Evolutionary conservation across 768 basidiomycete genomes (phyloP).

Genomic region (Naganishia friedmannii): DNA sequence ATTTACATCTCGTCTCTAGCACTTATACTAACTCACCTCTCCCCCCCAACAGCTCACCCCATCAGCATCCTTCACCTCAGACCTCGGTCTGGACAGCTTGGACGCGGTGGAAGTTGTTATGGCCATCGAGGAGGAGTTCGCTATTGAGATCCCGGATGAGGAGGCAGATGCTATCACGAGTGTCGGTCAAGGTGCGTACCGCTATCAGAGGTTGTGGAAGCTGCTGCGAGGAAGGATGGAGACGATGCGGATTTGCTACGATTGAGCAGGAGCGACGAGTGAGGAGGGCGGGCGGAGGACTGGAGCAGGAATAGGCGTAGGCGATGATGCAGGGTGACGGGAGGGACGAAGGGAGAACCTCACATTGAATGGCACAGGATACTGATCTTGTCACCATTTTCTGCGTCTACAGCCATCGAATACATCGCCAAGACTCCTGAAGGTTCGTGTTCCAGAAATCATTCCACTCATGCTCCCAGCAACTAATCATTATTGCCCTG

Average conservation of each 20-base stretch:
- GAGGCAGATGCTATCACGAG: conserved; percentile 94
- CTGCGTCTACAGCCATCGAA: conserved; percentile 71
- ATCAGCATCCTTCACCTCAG: conserved; percentile 67
- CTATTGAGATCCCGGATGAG: conserved; percentile 93
- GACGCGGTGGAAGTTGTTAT: conserved; percentile 98
- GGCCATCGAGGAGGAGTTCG: conserved; percentile 99
- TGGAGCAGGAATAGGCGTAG: too few species aligned
- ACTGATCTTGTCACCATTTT: neutral
- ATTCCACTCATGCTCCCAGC: neutral
- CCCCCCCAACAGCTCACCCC: conserved; percentile 60
- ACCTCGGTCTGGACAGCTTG: conserved; percentile 90
- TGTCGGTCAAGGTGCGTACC: conserved; percentile 74
- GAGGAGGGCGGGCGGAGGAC: too few species aligned
- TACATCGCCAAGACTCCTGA: conserved; percentile 69
- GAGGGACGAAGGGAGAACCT: neutral
- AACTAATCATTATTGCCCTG: neutral
- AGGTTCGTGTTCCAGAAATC: neutral
- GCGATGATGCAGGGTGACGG: too few species aligned
- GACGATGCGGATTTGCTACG: too few species aligned
- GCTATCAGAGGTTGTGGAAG: conserved; percentile 19
- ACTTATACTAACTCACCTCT: neutral
- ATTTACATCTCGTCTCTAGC: neutral
- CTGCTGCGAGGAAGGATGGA: too few species aligned
- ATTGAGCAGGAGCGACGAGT: too few species aligned
- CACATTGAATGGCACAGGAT: neutral